A percentile compares a stretch with the other conserved stretches of the same genome.
Evolutionary conservation across 2,329 filamentous ascomycete species (phyloP).

Genomic region (Pestalotiopsis sp.): DNA sequence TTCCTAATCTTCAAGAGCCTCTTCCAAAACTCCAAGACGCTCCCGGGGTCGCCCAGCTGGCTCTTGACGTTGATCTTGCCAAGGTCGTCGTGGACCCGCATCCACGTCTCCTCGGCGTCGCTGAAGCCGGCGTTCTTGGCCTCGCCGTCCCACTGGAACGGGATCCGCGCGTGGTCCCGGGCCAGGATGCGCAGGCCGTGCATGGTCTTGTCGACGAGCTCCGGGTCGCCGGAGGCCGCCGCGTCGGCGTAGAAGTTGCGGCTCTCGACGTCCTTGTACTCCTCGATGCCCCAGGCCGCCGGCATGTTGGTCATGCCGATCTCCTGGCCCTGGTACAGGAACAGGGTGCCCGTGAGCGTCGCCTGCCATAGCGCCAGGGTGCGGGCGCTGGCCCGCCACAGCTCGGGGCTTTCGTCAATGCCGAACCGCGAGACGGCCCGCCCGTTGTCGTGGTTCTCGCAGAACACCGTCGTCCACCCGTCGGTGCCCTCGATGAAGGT

Average conservation of each 20-base stretch:
- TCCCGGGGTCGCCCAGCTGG: constrained; percentile 44
- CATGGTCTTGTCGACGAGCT: constrained; percentile 45
- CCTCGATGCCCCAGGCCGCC: constrained; percentile 46
- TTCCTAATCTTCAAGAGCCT: constrained; percentile 51
- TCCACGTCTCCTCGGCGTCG: constrained; percentile 56
- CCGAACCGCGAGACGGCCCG: constrained; percentile 57
- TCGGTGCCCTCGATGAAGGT: constrained; percentile 48
- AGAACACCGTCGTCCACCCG: constrained; percentile 60
- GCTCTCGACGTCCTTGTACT: constrained; percentile 56
- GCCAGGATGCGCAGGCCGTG: constrained; percentile 56
- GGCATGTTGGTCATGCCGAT: constrained; percentile 62
- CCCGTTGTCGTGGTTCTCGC: constrained; percentile 65
- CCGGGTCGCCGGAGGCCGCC: constrained; percentile 32
- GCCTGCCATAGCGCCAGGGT: constrained; percentile 51
- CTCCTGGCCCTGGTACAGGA: constrained; percentile 62
- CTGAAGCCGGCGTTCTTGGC: constrained; percentile 63
- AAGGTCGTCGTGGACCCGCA: constrained; percentile 64
- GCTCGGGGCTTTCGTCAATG: constrained; percentile 40
- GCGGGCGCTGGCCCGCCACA: constrained; percentile 48
- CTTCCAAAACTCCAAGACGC: constrained; percentile 62
- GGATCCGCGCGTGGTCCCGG: constrained; percentile 64
- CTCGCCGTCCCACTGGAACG: constrained; percentile 63
- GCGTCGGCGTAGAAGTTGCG: constrained; percentile 51
- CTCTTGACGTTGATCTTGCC: constrained; percentile 53
- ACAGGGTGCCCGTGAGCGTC: constrained; percentile 53